Conservation (phyloP, 2,329 filamentous ascomycete species). For the Stachybotrys chlorohalonatus region DNA sequence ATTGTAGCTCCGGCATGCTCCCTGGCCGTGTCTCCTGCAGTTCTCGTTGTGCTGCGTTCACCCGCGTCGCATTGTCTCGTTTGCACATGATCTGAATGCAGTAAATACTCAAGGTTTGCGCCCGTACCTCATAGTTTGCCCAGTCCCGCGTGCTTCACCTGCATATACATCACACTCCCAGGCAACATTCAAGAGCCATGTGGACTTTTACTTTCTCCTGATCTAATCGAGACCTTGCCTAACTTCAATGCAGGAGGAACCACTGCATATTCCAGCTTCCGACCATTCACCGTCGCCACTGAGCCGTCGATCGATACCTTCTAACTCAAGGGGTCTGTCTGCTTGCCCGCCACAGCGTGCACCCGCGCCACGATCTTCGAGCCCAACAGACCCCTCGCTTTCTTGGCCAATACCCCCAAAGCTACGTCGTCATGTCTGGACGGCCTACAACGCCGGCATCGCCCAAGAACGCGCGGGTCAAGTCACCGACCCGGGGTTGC, state of each 20-base stretch:
- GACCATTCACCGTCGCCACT: no score
- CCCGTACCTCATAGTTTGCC: neutral
- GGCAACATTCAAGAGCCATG: no score
- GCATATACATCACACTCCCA: no score
- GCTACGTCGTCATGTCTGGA: constrained; percentile 28
- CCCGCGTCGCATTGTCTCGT: neutral
- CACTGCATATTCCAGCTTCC: no score
- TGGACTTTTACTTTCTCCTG: no score
- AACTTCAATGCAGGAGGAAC: no score
- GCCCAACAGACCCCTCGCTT: neutral
- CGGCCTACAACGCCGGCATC: constrained; percentile 42
- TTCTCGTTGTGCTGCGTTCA: neutral
- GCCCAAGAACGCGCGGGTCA: constrained; percentile 50
- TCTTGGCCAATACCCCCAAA: neutral
- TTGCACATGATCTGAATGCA: neutral
- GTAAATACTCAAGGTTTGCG: neutral
- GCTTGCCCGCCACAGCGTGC: neutral
- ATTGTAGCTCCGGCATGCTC: neutral
- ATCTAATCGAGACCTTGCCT: no score
- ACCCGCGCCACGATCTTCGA: neutral
- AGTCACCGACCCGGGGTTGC: constrained; percentile 46
- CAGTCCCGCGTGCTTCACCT: no score
- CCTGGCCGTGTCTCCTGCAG: neutral
- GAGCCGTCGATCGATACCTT: no score
- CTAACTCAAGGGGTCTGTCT: no score